Evolutionary conservation across 2,329 filamentous ascomycete species (phyloP), one percentile per base, ranked within the genome.

Genomic region (Xylaria sp.): DNA sequence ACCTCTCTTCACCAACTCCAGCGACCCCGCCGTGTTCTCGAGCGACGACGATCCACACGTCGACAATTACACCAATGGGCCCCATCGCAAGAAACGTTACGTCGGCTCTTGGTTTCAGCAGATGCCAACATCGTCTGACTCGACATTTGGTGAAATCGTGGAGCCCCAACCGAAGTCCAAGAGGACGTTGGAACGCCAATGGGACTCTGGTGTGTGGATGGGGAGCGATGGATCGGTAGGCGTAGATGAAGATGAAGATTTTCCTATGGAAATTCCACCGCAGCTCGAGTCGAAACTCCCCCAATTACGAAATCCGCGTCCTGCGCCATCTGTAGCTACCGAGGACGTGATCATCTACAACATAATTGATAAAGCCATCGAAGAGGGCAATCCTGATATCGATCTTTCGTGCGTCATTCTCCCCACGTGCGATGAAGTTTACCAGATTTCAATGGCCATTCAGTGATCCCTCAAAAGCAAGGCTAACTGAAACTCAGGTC

Each of bases 191-290:
- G 81, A 84, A 73, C 84, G 89, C 61, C 88, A 91, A 72, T 81
- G 87, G 66, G 91, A 93, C 79, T 92, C 90, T 78, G 90, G 89
- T 60, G 86, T 94, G 2, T 93, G 86, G 80, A 85, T 93, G 81
- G 88, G 86, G 3, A 91, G 88, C 70, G 90, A 92, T 67, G 80
- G 77, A 72, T 81, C 78, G 34, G 82, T 81, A 44, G 82, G 85
- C 39, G 80, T 83, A 12, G 85, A 88, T 61, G 80, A 81, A 10
- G 85, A 88, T 61, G 80, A 81, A 18, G 82, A 84, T 28, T 82
- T 83, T 34, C 63, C 77, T 28, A 66, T 79, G 58, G 81, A 82
- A 3, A 69, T 81, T 10, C 77, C 79, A 31, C 61, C 75, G n/a
- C 74, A 79, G 28, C 69, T 76, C 5, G 78, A 78, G 66, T 72